phyloP scores from a whole-genome alignment of 1,284 basidiomycete genomes.

The Wolfiporia cocos region DNA sequence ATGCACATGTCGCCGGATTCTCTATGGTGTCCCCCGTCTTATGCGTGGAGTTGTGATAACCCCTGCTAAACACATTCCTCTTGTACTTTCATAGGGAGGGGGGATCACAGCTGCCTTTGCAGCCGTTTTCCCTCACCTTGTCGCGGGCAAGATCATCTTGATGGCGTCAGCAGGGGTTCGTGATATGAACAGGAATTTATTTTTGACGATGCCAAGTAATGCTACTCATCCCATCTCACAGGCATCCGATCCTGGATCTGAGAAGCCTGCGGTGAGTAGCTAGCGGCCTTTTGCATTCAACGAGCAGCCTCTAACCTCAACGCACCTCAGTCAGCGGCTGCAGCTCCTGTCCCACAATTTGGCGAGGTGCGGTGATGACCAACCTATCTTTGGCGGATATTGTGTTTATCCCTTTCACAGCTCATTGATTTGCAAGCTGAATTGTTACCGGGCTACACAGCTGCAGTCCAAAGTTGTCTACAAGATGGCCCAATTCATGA shows the following conservation, averaged over 20 bases:
- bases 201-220: too few relatives aligned
- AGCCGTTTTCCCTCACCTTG: slow-evolving; percentile 59
- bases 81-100: slow-evolving; percentile 63
- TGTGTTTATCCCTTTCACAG: slow-evolving; percentile 30
- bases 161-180: slow-evolving; percentile 64
- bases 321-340: too few relatives aligned
- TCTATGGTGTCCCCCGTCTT: slow-evolving; percentile 51
- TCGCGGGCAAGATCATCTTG: slow-evolving; percentile 55
- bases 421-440: slow-evolving; percentile 15
- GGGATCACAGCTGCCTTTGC: slow-evolving; percentile 65
- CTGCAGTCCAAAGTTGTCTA: slow-evolving; percentile 16
- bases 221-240: too few relatives aligned
- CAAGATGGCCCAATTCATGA: slow-evolving; percentile 18
- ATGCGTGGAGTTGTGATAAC: too few relatives aligned
- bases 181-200: slow-evolving; percentile 49
- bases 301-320: too few relatives aligned
- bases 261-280: too few relatives aligned
- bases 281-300: too few relatives aligned
- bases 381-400: too few relatives aligned
- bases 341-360: too few relatives aligned
- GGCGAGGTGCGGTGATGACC: too few relatives aligned
- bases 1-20: slow-evolving; percentile 57
- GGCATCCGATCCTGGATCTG: too few relatives aligned
- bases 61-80: too few relatives aligned
- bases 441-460: slow-evolving; percentile 18